phyloP scores from a whole-genome alignment of 257 asterid genomes.

The Plantago elongata region DNA sequence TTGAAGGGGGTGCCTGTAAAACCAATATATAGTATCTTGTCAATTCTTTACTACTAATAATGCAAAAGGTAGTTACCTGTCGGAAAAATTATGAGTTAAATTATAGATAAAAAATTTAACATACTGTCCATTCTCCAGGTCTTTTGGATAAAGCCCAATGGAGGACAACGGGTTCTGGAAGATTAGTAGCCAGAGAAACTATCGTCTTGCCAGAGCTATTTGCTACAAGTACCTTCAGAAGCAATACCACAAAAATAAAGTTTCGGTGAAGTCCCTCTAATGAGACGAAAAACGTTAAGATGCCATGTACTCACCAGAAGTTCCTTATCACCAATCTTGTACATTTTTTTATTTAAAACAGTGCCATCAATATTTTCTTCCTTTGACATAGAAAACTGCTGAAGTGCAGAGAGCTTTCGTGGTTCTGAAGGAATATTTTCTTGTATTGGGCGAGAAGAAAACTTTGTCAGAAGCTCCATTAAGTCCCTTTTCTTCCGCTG shows the following conservation, averaged over 20 bases:
- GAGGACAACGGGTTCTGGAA: constrained; percentile 65
- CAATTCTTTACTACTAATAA: not conserved
- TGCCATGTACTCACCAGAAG: constrained; percentile 57
- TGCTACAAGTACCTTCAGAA: constrained; percentile 65
- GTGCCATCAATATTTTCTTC: constrained; percentile 57
- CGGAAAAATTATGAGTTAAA: too few relatives aligned
- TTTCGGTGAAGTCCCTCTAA: not conserved
- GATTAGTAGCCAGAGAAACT: constrained; percentile 77
- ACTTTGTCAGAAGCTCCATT: constrained; percentile 53
- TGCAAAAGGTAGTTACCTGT: too few relatives aligned
- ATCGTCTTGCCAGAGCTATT: constrained; percentile 52
- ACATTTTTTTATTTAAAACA: constrained; percentile 45
- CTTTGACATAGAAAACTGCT: constrained; percentile 42
- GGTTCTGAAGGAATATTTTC: constrained; percentile 41
- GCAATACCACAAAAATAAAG: constrained; percentile 1
- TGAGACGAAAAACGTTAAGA: constrained; percentile 4
- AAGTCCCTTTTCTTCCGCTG: constrained; percentile 86
- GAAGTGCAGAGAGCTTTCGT: constrained; percentile 47
- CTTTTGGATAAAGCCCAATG: constrained; percentile 93
- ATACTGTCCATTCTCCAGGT: constrained; percentile 89
- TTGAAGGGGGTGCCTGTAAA: constrained; percentile 73
- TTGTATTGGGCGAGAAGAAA: constrained; percentile 35
- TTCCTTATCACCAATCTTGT: constrained; percentile 57
- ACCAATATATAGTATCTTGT: constrained; percentile 16
- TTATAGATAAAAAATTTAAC: constrained; percentile 18